Conservation (phyloP, 208 protist species). For the Leishmania tropica region DNA sequence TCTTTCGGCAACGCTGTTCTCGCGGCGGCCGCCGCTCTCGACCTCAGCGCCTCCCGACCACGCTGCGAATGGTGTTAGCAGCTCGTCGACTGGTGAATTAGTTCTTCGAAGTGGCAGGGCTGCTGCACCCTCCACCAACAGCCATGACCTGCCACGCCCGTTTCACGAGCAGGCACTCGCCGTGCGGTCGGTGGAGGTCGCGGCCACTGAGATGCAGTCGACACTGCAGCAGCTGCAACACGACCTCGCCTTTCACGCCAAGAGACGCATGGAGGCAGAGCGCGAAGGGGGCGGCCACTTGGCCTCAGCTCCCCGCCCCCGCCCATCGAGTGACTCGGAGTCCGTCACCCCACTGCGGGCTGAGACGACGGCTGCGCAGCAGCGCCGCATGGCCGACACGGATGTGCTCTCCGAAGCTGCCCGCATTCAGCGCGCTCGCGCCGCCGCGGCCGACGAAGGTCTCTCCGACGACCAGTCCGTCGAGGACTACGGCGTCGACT, state of each 20-base stretch:
- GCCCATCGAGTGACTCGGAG: neutral
- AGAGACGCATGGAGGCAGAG: conserved; percentile 4
- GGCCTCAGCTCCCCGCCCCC: neutral
- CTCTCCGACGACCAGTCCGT: conserved; percentile 65
- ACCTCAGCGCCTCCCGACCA: neutral
- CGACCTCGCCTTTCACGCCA: conserved; percentile 5
- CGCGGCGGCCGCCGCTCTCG: neutral
- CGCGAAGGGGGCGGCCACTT: neutral
- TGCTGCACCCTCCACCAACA: conserved; percentile 35
- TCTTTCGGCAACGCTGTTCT: neutral
- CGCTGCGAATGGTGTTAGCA: neutral
- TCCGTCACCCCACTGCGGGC: neutral
- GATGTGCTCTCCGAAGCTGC: conserved; percentile 30
- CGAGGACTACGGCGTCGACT: conserved; percentile 54
- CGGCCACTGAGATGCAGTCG: conserved; percentile 27
- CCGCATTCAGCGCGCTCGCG: conserved; percentile 52
- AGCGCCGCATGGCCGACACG: conserved; percentile 19
- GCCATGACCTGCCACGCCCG: conserved; percentile 44
- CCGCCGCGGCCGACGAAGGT: conserved; percentile 74
- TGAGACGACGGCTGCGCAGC: conserved; percentile 5
- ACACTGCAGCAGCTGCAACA: too few species aligned
- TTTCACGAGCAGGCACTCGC: conserved; percentile 56
- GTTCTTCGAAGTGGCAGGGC: conserved; percentile 28
- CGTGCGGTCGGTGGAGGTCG: conserved; percentile 26
- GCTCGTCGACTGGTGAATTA: conserved; percentile 11